Conservation (phyloP, 106 monocot species). For the Narthecium ossifragum region DNA sequence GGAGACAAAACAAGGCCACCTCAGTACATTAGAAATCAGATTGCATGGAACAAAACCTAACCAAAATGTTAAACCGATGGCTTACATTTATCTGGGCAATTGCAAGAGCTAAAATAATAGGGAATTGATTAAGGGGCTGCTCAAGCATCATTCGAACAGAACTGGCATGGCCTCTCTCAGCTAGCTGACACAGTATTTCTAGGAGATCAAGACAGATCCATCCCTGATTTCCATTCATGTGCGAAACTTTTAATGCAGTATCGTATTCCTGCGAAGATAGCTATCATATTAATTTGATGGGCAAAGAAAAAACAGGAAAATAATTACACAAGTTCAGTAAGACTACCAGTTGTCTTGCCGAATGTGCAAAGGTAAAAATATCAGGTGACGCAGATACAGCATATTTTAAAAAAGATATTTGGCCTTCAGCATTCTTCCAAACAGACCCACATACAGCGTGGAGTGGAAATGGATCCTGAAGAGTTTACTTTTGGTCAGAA, state of each 20-base stretch:
- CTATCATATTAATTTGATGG: too few species aligned
- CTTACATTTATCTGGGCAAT: conserved; percentile 61
- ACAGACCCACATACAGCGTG: conserved; percentile 72
- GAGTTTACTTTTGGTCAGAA: too few species aligned
- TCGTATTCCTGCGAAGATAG: too few species aligned
- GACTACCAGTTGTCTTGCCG: conserved; percentile 76
- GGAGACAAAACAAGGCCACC: background rate
- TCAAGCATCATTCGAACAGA: conserved; percentile 57
- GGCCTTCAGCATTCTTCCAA: conserved; percentile 92
- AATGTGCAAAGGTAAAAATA: conserved; percentile 84
- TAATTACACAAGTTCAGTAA: conserved; percentile 2
- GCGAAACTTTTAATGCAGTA: too few species aligned
- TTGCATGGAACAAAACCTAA: background rate
- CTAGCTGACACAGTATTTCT: conserved; percentile 74
- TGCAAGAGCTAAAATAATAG: conserved; percentile 73
- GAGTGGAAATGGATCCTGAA: conserved; percentile 87
- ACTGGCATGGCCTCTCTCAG: conserved; percentile 80
- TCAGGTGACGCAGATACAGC: conserved; percentile 58
- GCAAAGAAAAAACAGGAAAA: too few species aligned
- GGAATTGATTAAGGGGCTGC: conserved; percentile 57
- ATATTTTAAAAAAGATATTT: conserved; percentile 86
- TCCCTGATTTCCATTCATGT: conserved; percentile 62
- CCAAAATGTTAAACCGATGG: too few species aligned
- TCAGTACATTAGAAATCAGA: background rate
- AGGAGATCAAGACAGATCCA: conserved; percentile 90